Base-by-base conservation (phyloP, 2,329 filamentous ascomycete genomes). In the Chaetomiaceae sp. region DNA sequence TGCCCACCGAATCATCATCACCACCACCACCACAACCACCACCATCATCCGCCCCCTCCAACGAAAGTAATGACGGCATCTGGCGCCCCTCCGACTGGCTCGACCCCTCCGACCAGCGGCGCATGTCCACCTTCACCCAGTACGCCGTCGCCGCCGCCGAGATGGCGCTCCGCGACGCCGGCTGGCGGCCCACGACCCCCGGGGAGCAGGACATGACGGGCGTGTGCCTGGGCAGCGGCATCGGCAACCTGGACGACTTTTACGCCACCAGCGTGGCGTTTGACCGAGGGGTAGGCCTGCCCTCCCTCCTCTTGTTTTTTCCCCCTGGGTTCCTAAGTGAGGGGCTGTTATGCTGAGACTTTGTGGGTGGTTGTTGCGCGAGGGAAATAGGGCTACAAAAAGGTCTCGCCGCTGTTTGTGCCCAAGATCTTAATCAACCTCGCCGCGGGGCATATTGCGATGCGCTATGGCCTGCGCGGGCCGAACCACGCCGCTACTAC, bases 401-500 rank as follows among this genome's bases (percentile, higher is more conserved):
- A 94, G 65, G 88, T 97, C 2, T 95, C 91, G 31, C 94, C 94
- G 1, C 74, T 96, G 3, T 97, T 99, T 66, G 91, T 97, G 7
- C 94, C 94, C 6, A 87, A 89, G 62, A 83, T 97, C 7, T 78
- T 99, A 46, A 96, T 95, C 72, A 99, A 99, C 68, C 81, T 99
- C 61, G 94, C 89, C 0, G 94, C 94, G 9, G 94, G 94, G 0
- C 92, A 97, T 67, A 84, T 97, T 34, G 92, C 92, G 23, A 97
- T 99, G 85, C 88, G 84, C 63, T 85, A 94, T 71, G 89, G 90
- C 17, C 88, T 99, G 65, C 75, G 88, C 69, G 94, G 94, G 0
- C 94, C 94, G 4, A 96, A 96, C 66, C 94, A 96, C 70, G 83
- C 92, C 1, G 90, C 83, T 36, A 95, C 92, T 0, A 99, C 94